Evolutionary conservation across 2,329 filamentous ascomycete genomes (phyloP).

Genomic region (Penicillium sp.): DNA sequence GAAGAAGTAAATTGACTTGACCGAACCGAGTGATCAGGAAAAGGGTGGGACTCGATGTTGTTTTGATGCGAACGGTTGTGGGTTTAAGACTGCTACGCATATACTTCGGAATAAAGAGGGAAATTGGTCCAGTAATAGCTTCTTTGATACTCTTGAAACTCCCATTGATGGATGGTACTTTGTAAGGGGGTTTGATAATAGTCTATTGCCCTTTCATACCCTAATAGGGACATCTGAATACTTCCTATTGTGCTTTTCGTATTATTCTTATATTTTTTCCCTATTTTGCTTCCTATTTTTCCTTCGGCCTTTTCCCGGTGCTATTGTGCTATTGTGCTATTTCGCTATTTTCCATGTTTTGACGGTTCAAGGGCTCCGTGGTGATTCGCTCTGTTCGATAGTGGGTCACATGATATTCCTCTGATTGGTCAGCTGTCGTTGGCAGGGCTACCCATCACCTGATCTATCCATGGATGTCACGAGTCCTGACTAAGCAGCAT

Average conservation of each 20-base stretch:
- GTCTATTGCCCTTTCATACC: background rate
- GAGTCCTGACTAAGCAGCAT: slow-evolving; percentile 17
- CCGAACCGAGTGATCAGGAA: background rate
- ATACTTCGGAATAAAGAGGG: slow-evolving; percentile 2
- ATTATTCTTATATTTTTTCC: background rate
- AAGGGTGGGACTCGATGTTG: slow-evolving; percentile 18
- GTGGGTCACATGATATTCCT: background rate
- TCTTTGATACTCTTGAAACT: background rate
- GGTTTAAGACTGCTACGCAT: background rate
- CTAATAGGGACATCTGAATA: background rate
- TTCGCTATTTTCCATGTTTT: slow-evolving; percentile 8
- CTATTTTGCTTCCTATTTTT: background rate
- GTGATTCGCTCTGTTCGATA: slow-evolving; percentile 19
- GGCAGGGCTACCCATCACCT: slow-evolving; percentile 26
- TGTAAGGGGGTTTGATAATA: background rate
- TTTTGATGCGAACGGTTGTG: slow-evolving; percentile 17
- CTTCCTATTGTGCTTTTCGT: background rate
- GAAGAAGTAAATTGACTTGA: slow-evolving; percentile 10
- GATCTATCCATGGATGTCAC: background rate
- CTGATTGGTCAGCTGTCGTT: slow-evolving; percentile 20
- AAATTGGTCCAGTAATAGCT: background rate
- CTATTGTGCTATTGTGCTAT: background rate
- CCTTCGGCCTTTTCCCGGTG: background rate
- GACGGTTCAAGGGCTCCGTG: background rate
- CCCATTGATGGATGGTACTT: background rate